Conservation (phyloP, 257 asterid genomes). For the Solanum dulcamara region DNA sequence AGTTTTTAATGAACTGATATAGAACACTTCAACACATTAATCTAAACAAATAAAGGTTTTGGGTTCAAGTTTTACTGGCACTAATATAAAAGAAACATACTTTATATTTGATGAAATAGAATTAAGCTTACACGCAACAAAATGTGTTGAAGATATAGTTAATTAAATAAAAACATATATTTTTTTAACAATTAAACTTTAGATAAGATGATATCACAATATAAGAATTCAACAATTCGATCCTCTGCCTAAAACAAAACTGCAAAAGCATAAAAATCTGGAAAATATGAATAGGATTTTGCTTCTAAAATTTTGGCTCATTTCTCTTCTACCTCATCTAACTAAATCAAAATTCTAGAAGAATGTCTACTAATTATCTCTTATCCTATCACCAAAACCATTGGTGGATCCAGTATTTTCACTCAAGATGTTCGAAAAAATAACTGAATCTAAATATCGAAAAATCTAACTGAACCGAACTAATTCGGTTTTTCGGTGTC, state of each 20-base stretch:
- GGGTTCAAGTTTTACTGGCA: neutral
- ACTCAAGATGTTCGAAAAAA: no score
- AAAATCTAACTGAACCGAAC: no score
- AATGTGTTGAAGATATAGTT: neutral
- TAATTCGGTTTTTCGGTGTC: no score
- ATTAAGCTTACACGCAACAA: neutral
- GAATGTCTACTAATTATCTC: no score
- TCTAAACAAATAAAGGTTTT: neutral
- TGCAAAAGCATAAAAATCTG: neutral
- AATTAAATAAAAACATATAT: neutral
- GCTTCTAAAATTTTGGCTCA: neutral
- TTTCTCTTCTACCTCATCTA: neutral
- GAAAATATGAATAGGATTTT: neutral
- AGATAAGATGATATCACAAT: neutral
- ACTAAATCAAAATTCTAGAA: neutral
- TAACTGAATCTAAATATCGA: no score
- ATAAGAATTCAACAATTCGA: neutral
- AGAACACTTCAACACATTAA: rapidly evolving
- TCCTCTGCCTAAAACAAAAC: neutral
- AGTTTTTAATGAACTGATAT: neutral
- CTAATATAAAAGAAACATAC: neutral
- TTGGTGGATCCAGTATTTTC: no score
- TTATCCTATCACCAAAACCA: no score
- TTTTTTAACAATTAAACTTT: neutral
- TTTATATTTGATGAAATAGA: neutral